Evolutionary conservation across 108 stramenopile species (phyloP).

Genomic region (Skeletonema marinoi): DNA sequence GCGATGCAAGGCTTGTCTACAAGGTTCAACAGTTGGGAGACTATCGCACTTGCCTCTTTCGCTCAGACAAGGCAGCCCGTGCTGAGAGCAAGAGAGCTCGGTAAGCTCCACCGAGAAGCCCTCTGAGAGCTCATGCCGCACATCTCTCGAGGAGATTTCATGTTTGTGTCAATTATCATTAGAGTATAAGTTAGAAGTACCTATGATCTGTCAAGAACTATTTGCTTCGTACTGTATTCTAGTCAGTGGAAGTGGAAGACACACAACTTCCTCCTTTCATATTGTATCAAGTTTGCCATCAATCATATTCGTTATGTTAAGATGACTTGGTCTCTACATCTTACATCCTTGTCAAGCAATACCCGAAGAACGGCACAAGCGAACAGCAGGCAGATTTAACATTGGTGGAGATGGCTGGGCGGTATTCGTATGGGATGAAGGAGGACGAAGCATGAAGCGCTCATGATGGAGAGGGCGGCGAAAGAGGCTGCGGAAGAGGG

Average conservation of each 20-base stretch:
- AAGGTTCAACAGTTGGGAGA: not conserved
- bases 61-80: not conserved
- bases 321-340: too few species aligned
- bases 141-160: too few species aligned
- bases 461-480: conserved; percentile 76
- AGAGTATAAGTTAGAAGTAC: too few species aligned
- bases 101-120: not conserved
- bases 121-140: not conserved
- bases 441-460: conserved; percentile 76
- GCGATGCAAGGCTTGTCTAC: not conserved
- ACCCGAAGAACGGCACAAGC: conserved; percentile 11
- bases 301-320: too few species aligned
- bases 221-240: too few species aligned
- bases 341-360: too few species aligned
- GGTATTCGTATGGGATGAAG: conserved; percentile 61
- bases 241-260: too few species aligned
- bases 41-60: not conserved
- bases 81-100: not conserved
- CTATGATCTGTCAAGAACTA: too few species aligned
- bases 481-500: conserved; percentile 50
- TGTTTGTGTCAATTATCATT: too few species aligned
- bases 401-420: conserved; percentile 60
- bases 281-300: too few species aligned
- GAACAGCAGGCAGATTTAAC: conserved; percentile 74
- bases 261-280: too few species aligned